Percentiles rank a stretch among this genome's conserved stretches.
Conservation (phyloP, 2,329 filamentous ascomycete genomes). For the Cercospora brassicicola region DNA sequence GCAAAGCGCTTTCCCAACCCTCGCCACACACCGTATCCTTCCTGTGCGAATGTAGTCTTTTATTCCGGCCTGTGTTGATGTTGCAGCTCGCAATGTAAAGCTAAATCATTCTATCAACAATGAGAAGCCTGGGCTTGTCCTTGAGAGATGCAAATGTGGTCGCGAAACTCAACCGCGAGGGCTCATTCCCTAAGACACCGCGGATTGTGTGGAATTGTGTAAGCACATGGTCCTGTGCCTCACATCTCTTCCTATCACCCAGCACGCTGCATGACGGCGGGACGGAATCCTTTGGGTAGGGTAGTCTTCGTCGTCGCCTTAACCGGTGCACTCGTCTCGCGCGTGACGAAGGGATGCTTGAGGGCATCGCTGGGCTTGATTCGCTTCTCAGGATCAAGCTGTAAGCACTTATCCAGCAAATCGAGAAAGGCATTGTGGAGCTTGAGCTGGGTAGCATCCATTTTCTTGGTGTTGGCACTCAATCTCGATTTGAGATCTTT, state of each 20-base stretch:
- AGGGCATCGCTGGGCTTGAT: conserved; percentile 84
- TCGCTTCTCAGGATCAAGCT: conserved; percentile 88
- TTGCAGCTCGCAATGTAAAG: neutral
- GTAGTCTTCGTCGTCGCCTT: conserved; percentile 19
- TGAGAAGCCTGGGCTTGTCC: neutral
- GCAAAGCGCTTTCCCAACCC: neutral
- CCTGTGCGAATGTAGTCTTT: neutral
- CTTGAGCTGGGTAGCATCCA: conserved; percentile 71
- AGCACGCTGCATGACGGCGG: conserved; percentile 23
- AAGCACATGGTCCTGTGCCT: neutral
- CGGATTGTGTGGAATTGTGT: neutral
- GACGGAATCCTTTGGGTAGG: conserved; percentile 18
- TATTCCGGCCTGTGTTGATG: neutral
- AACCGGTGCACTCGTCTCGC: conserved; percentile 15
- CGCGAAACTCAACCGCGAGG: neutral
- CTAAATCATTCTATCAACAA: neutral
- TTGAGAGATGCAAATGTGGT: neutral
- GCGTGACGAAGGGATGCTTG: conserved; percentile 77
- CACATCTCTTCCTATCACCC: conserved; percentile 17
- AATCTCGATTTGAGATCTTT: conserved; percentile 80
- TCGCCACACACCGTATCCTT: neutral
- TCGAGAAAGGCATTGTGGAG: conserved; percentile 84
- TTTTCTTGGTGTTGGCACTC: conserved; percentile 63
- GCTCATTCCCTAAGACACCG: neutral
- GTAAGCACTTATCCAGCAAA: conserved; percentile 81